Percentiles rank a stretch among this genome's conserved stretches.
phyloP scores from a whole-genome alignment of 352 stramenopile species.

The Phytophthora vignae region DNA sequence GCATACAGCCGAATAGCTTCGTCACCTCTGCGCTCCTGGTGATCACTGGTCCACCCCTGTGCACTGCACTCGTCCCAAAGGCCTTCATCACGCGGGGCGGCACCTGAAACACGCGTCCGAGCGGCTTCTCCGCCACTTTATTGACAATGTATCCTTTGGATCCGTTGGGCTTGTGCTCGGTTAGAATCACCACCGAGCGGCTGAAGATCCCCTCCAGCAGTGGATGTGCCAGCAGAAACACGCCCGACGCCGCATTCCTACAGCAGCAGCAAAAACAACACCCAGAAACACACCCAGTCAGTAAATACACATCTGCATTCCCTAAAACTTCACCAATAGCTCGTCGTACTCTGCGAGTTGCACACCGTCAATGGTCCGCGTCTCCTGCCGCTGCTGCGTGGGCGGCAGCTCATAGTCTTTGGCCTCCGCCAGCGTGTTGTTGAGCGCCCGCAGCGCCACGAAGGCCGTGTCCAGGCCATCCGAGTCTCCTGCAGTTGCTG shows the following conservation, averaged over 20 bases:
- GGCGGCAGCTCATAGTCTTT: slow-evolving; percentile 44
- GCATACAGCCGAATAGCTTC: not conserved
- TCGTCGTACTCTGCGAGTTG: slow-evolving; percentile 52
- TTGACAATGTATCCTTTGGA: slow-evolving; percentile 86
- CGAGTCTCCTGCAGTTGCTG: not conserved
- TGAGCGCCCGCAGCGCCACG: slow-evolving; percentile 65
- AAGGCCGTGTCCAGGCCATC: slow-evolving; percentile 68
- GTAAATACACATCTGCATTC: not conserved
- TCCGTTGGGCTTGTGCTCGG: slow-evolving; percentile 62
- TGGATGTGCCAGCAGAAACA: slow-evolving; percentile 83
- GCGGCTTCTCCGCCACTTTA: slow-evolving; percentile 56
- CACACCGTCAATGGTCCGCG: slow-evolving; percentile 36
- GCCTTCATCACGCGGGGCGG: slow-evolving; percentile 60
- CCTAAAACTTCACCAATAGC: not conserved
- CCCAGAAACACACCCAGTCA: not conserved
- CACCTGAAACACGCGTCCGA: slow-evolving; percentile 69
- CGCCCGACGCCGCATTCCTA: slow-evolving; percentile 52
- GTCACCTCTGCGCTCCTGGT: slow-evolving; percentile 67
- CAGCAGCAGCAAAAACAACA: not conserved
- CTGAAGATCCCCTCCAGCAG: slow-evolving; percentile 76
- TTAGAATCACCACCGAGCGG: slow-evolving; percentile 79
- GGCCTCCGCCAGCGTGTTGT: slow-evolving; percentile 63
- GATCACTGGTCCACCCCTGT: slow-evolving; percentile 68
- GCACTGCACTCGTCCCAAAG: slow-evolving; percentile 71
- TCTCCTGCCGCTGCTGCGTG: slow-evolving; percentile 2